phyloP scores from a whole-genome alignment of 164 flowering plant species.

The Sextonia rubra region DNA sequence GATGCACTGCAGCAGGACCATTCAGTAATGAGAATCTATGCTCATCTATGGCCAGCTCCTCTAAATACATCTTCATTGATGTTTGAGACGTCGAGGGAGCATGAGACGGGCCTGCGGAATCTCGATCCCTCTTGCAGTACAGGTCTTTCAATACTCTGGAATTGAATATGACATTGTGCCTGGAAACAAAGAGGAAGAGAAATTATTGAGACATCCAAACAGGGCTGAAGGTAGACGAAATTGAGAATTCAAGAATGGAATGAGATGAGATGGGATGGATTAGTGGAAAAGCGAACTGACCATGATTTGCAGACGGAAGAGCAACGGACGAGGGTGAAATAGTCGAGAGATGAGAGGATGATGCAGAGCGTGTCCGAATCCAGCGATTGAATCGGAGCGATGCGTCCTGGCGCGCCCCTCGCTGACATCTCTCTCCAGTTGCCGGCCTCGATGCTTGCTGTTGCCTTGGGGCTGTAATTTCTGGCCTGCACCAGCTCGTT shows the following conservation, averaged over 20 bases:
- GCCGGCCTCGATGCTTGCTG: too few relatives aligned
- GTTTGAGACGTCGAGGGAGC: slow-evolving; percentile 15
- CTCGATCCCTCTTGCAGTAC: slow-evolving; percentile 30
- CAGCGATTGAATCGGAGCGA: slow-evolving; percentile 14
- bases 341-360: slow-evolving; percentile 56
- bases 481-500: too few relatives aligned
- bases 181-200: slow-evolving; percentile 13
- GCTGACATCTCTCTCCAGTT: background rate
- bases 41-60: slow-evolving; percentile 53
- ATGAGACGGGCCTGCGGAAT: slow-evolving; percentile 3
- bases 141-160: slow-evolving; percentile 39
- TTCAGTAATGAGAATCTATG: slow-evolving; percentile 42
- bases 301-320: slow-evolving; percentile 77
- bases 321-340: slow-evolving; percentile 66
- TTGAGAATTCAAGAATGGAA: too few relatives aligned
- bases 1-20: slow-evolving; percentile 43
- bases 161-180: slow-evolving; percentile 38
- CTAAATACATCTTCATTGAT: slow-evolving; percentile 25
- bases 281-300: slow-evolving; percentile 25
- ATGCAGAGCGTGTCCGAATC: slow-evolving; percentile 44
- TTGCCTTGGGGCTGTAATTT: too few relatives aligned
- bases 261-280: background rate
- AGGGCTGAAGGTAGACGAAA: background rate
- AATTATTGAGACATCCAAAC: background rate
- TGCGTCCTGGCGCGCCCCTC: background rate